Evolutionary conservation across 345 rosid genomes (phyloP).

Genomic region (Mangifera indica): DNA sequence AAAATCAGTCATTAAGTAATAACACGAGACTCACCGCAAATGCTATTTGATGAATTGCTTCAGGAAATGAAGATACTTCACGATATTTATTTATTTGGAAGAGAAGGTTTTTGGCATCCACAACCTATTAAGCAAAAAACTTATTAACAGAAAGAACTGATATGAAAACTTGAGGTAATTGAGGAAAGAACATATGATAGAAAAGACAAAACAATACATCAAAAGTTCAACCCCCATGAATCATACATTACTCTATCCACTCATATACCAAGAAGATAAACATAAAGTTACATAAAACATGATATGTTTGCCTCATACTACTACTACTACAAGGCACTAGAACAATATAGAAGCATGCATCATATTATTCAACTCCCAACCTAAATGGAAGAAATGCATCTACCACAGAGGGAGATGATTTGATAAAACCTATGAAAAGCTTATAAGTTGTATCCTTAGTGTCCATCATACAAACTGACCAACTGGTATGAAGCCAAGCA

Average conservation of each 20-base stretch:
- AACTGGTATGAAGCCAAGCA: too few species aligned
- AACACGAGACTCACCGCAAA: slow-evolving; percentile 62
- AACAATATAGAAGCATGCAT: slow-evolving; percentile 1
- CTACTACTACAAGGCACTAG: not conserved
- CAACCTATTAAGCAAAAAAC: slow-evolving; percentile 60
- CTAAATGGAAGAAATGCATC: not conserved
- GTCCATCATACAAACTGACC: not conserved
- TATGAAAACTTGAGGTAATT: slow-evolving; percentile 3
- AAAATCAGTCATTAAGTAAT: not conserved
- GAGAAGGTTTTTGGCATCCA: slow-evolving; percentile 88
- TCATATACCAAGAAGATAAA: not conserved
- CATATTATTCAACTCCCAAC: not conserved
- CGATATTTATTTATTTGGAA: slow-evolving; percentile 61
- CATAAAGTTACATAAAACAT: not conserved
- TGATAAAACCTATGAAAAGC: not conserved
- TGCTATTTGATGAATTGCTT: slow-evolving; percentile 86
- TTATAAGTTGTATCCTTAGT: not conserved
- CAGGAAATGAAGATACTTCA: slow-evolving; percentile 73
- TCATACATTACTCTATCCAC: not conserved
- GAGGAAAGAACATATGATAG: not conserved
- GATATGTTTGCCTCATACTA: not conserved
- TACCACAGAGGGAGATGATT: not conserved
- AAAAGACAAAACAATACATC: slow-evolving; percentile 10
- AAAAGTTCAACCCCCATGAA: not conserved
- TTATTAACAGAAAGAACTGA: slow-evolving; percentile 9